A percentile compares a stretch with the other conserved stretches of the same genome.
phyloP scores from a whole-genome alignment of 257 asterid species.

The Solanum dulcamara region DNA sequence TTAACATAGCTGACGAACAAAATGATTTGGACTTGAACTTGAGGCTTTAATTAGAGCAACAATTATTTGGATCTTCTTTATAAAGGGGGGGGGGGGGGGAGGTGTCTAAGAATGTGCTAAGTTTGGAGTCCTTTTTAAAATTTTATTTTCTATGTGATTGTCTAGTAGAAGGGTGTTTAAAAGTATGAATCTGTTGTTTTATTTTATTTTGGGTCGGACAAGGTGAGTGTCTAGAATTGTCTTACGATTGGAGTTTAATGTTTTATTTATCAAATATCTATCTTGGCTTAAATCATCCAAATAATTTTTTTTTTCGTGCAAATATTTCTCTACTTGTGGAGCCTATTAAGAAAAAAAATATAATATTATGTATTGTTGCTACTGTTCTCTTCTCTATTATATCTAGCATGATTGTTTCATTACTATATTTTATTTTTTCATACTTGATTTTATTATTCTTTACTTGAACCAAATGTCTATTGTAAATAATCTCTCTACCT shows the following conservation, averaged over 20 bases:
- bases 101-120: not conserved
- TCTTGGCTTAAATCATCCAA: not conserved
- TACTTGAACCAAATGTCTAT: not conserved
- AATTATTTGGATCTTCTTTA: not conserved
- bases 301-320: not conserved
- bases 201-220: not conserved
- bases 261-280: not conserved
- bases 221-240: not conserved
- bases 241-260: not conserved
- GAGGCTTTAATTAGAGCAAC: not conserved
- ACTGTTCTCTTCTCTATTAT: no score
- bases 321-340: not conserved
- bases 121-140: not conserved
- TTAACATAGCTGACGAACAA: not conserved
- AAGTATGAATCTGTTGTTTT: not conserved
- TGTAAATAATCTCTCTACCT: not conserved
- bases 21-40: not conserved
- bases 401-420: not conserved
- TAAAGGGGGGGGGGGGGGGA: no score
- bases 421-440: not conserved
- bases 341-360: no score
- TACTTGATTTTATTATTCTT: not conserved
- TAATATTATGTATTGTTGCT: no score
- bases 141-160: not conserved
- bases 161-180: not conserved